A percentile compares a stretch with the other conserved stretches of the same genome.
Evolutionary conservation across 495 filamentous ascomycete genomes (phyloP).

Genomic region (Elasticomyces elasticus): DNA sequence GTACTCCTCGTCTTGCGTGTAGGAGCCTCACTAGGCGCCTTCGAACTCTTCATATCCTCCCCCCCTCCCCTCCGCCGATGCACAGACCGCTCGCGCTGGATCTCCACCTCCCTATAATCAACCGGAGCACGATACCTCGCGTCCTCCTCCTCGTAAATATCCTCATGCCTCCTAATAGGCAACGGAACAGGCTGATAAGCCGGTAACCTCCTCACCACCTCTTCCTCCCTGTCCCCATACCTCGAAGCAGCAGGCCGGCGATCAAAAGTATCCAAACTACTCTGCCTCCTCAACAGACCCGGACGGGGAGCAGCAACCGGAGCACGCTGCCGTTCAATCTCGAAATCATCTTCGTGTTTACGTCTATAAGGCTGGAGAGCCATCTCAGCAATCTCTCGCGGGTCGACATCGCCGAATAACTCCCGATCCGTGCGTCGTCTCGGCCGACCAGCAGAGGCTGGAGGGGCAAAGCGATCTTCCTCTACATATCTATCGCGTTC

Average conservation of each 20-base stretch:
- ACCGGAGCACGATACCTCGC: slow-evolving; percentile 24
- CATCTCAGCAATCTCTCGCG: slow-evolving; percentile 28
- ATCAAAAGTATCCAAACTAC: slow-evolving; percentile 64
- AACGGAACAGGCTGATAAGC: slow-evolving; percentile 45
- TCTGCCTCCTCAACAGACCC: slow-evolving; percentile 54
- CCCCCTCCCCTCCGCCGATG: slow-evolving; percentile 13
- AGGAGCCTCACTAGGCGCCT: slow-evolving; percentile 1
- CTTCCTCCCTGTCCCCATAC: too few species aligned
- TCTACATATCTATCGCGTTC: slow-evolving; percentile 43
- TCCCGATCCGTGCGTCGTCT: slow-evolving; percentile 19
- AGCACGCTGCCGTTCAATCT: slow-evolving; percentile 26
- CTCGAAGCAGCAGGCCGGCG: slow-evolving; percentile 48
- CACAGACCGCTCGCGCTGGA: slow-evolving; percentile 25
- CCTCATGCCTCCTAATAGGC: slow-evolving; percentile 34
- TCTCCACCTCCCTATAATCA: slow-evolving; percentile 29
- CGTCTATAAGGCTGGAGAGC: slow-evolving; percentile 31
- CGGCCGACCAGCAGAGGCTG: slow-evolving; percentile 35
- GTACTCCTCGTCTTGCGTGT: slow-evolving; percentile 9
- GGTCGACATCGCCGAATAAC: slow-evolving; percentile 28
- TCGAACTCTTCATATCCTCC: too few species aligned
- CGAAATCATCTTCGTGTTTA: slow-evolving; percentile 12
- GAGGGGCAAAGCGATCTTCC: slow-evolving; percentile 47
- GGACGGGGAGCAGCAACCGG: slow-evolving; percentile 45
- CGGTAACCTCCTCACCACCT: slow-evolving; percentile 41
- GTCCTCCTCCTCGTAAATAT: slow-evolving; percentile 36